phyloP scores from a whole-genome alignment of 345 rosid genomes.

The Gossypium thurberi region DNA sequence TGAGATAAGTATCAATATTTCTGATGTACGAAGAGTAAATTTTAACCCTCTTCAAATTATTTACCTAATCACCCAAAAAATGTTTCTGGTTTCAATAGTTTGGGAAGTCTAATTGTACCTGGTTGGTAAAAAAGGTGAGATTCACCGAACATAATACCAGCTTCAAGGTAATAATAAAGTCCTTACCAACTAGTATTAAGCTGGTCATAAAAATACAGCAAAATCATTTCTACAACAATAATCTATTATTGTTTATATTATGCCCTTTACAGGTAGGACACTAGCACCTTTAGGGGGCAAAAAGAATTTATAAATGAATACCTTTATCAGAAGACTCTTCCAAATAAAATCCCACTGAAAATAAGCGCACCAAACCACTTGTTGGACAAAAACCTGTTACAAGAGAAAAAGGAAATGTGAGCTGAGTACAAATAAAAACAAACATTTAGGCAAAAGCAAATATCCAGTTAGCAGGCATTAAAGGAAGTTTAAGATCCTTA shows the following conservation, averaged over 20 bases:
- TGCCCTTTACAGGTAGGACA: not conserved
- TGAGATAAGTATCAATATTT: no score
- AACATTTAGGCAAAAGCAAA: not conserved
- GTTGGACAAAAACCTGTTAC: constrained; percentile 74
- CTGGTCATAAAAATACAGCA: not conserved
- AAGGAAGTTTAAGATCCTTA: not conserved
- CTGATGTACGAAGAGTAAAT: no score
- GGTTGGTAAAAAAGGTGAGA: not conserved
- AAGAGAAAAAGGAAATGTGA: not conserved
- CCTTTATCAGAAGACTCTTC: constrained; percentile 42
- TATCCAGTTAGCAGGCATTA: not conserved
- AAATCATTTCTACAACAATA: not conserved
- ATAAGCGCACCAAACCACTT: constrained; percentile 88
- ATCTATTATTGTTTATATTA: not conserved
- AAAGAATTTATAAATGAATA: not conserved
- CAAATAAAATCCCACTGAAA: constrained; percentile 65
- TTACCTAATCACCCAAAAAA: not conserved
- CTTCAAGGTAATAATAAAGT: not conserved
- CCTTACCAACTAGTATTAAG: not conserved
- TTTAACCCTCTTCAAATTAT: not conserved
- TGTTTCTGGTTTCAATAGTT: not conserved
- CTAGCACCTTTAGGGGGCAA: no score
- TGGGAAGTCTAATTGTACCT: not conserved
- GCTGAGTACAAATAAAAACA: not conserved
- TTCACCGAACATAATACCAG: not conserved